Evolutionary conservation across 176 grass and related monocot genomes (phyloP).

Genomic region (Oryza meridionalis): DNA sequence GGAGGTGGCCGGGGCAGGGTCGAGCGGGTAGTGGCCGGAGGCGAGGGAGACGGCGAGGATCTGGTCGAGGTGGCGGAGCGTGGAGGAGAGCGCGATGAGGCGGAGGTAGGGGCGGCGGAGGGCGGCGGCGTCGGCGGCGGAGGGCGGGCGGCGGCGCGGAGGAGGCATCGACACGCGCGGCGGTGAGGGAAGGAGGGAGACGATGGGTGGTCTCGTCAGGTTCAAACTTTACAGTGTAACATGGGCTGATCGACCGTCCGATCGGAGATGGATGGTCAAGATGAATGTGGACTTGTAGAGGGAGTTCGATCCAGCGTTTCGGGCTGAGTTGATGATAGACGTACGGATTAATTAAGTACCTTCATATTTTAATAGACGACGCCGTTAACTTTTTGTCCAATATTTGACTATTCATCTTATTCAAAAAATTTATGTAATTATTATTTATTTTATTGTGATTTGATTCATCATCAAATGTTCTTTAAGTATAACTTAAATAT

Average conservation of each 20-base stretch:
- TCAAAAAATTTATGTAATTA: too few relatives aligned
- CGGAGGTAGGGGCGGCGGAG: constrained; percentile 45
- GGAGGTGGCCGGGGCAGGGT: constrained; percentile 43
- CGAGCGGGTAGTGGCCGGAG: constrained; percentile 48
- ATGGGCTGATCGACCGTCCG: neutral
- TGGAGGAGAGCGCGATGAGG: constrained; percentile 53
- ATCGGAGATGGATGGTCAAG: neutral
- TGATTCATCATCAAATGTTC: too few relatives aligned
- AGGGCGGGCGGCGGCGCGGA: neutral
- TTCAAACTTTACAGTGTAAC: neutral
- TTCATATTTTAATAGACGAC: too few relatives aligned
- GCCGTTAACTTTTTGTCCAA: too few relatives aligned
- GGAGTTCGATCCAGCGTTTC: too few relatives aligned
- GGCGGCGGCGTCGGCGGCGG: constrained; percentile 14
- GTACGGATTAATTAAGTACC: too few relatives aligned
- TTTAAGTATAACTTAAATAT: too few relatives aligned
- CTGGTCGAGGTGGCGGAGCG: constrained; percentile 61
- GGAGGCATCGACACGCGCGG: constrained; percentile 31
- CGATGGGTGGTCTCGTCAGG: neutral
- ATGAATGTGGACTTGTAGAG: neutral
- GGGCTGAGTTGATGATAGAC: too few relatives aligned
- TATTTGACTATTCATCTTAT: too few relatives aligned
- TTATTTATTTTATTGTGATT: too few relatives aligned
- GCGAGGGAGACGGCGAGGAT: constrained; percentile 60
- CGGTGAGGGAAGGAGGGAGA: neutral